phyloP scores from a whole-genome alignment of 108 stramenopile genomes.

The Stephanodiscus minutulus region DNA sequence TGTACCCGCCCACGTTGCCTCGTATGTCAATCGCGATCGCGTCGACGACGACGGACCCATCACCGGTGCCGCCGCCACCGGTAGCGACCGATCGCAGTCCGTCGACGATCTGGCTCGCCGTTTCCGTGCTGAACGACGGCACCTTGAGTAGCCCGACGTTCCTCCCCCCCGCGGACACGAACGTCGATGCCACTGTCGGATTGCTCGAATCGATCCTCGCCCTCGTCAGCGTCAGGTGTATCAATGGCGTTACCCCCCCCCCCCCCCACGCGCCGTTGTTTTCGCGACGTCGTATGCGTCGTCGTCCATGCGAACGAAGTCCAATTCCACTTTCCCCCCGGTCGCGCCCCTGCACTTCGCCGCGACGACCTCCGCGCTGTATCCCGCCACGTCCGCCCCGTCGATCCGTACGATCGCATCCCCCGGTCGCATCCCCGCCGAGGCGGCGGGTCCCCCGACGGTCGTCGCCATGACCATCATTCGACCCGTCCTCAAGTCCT shows the following conservation, averaged over 20 bases:
- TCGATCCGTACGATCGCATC: constrained; percentile 51
- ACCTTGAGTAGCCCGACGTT: constrained; percentile 52
- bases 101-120: constrained; percentile 40
- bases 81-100: constrained; percentile 30
- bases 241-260: too few relatives aligned
- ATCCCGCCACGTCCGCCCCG: constrained; percentile 47
- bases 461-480: constrained; percentile 48
- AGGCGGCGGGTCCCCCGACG: constrained; percentile 43
- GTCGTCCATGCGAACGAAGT: constrained; percentile 29
- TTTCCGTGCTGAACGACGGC: constrained; percentile 51
- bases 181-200: constrained; percentile 25
- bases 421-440: constrained; percentile 48
- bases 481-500: constrained; percentile 34
- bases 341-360: constrained; percentile 54
- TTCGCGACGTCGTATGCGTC: background rate
- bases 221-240: constrained; percentile 28
- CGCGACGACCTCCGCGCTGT: constrained; percentile 54
- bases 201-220: constrained; percentile 30
- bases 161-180: constrained; percentile 26
- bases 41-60: constrained; percentile 4
- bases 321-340: constrained; percentile 38
- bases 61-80: background rate
- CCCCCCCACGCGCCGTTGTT: too few relatives aligned
- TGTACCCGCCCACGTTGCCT: constrained; percentile 67
- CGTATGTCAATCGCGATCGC: constrained; percentile 56